A percentile compares a stretch with the other conserved stretches of the same genome.
These are phyloP conservation scores for Phytophthora syringae DNA, from an alignment of 352 stramenopile species.

Conservation along the genomic window DNA sequence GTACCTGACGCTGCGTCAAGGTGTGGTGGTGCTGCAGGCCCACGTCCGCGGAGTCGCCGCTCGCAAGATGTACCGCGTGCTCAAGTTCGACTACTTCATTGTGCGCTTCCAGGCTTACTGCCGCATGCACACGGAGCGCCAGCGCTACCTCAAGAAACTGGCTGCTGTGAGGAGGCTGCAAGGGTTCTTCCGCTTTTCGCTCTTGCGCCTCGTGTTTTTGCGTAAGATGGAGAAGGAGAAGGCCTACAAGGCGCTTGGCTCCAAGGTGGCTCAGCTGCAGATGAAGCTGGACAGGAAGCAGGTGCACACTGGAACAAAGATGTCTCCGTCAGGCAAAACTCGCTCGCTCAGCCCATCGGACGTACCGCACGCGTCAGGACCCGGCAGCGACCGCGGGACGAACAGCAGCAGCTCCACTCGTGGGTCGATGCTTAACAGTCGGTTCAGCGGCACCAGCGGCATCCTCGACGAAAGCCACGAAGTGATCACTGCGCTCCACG, in stretches of 20 bases:
- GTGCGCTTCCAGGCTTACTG: conserved; percentile 78
- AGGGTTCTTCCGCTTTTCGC: conserved; percentile 79
- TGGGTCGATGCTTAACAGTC: conserved; percentile 59
- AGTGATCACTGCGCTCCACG: conserved; percentile 85
- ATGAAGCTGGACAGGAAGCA: conserved; percentile 76
- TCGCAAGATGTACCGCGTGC: conserved; percentile 65
- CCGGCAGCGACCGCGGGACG: conserved; percentile 26
- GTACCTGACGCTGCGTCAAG: conserved; percentile 59
- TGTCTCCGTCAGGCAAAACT: conserved; percentile 51
- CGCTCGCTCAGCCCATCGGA: conserved; percentile 37
- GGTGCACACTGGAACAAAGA: conserved; percentile 39
- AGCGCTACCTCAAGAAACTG: conserved; percentile 60
- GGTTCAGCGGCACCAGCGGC: conserved; percentile 70
- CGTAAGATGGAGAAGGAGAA: conserved; percentile 87
- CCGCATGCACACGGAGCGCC: conserved; percentile 58
- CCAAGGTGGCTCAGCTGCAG: conserved; percentile 75
- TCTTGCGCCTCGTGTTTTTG: conserved; percentile 78
- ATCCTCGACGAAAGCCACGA: conserved; percentile 88
- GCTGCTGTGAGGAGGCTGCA: conserved; percentile 64
- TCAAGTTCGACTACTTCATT: conserved; percentile 84
- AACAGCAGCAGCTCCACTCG: conserved; percentile 43
- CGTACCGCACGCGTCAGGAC: conserved; percentile 18
- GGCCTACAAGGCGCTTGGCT: conserved; percentile 73
- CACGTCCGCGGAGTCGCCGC: conserved; percentile 59
- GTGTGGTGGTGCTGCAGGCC: conserved; percentile 68